Evolutionary conservation across 1,139 yeast species (phyloP), one percentile per base, ranked within the genome.

Genomic region (Pichia sp.): DNA sequence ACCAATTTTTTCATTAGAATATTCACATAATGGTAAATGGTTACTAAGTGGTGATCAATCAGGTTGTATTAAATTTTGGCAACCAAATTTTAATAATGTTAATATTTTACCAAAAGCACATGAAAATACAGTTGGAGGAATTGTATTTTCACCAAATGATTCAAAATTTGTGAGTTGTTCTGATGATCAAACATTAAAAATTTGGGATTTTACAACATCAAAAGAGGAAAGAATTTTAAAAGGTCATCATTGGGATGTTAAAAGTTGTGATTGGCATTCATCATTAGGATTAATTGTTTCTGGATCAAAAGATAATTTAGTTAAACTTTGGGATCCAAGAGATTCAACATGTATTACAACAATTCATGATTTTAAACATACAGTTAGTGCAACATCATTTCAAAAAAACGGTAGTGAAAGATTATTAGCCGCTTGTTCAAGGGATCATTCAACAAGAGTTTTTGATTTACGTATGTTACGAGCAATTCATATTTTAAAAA

Each of bases 221-320:
- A 71, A 78, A 48, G 95, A 87, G 57, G 99, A 92, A 60, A 66
- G 87, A 39, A 73, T 79, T 1, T 70, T 92, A 42, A 75, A 80
- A 27, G 98, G 97, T 1, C 99, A 92, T 65, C 96, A 94, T 60
- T 92, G 99, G 99, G 99, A 92, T 66, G 97, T 92, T 30, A 92
- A 92, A 62, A 80, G 92, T 48, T 89, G 95, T 43, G 97, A 92
- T 63, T 92, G 99, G 99, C 99, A 92, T 64, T 87, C 95, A 7
- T 72, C 76, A 20, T 67, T 87, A 62, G 97, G 97, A 0, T 71
- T 94, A 34, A 75, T 86, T 45, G 94, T 85, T 0, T 76, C 85
- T 54, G 94, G 97, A 0, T 90, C 97, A 0, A 92, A 94, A 61
- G 99, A 92, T 65, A 94, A 94, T 63, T 69, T 89, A 55, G 80